These are phyloP conservation scores for Hanseniaspora taiwanica DNA, from an alignment of 805 yeast species.

Conservation along the genomic window DNA sequence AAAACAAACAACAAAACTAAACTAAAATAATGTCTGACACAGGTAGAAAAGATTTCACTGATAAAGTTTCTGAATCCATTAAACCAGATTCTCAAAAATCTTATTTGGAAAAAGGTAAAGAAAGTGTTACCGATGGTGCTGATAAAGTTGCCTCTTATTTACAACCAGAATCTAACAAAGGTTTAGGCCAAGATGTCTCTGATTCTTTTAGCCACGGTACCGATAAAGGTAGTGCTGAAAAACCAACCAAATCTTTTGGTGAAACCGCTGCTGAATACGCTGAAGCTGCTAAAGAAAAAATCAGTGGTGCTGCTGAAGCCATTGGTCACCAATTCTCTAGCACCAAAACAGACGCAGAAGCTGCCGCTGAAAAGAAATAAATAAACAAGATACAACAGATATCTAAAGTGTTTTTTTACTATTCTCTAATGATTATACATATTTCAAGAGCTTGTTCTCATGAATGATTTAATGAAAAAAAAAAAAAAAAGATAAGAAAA, in stretches of 20 bases:
- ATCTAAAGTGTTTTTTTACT: neutral
- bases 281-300: constrained; percentile 40
- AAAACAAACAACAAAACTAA: neutral
- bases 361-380: constrained; percentile 2
- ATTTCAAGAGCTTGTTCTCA: too few species aligned
- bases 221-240: constrained; percentile 31
- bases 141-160: constrained; percentile 48
- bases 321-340: constrained; percentile 41
- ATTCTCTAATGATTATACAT: too few species aligned
- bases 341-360: constrained; percentile 13
- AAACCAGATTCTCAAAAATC: constrained; percentile 65
- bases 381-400: neutral
- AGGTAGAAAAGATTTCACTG: constrained; percentile 66
- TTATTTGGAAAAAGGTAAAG: constrained; percentile 54
- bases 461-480: too few species aligned
- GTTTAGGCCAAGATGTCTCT: constrained; percentile 51
- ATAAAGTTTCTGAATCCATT: constrained; percentile 51
- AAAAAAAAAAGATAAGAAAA: too few species aligned
- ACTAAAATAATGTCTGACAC: constrained; percentile 29
- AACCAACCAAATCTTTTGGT: constrained; percentile 28
- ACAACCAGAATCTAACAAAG: constrained; percentile 58
- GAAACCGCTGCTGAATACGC: constrained; percentile 48
- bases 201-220: constrained; percentile 47
- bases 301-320: constrained; percentile 31
- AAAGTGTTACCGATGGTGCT: constrained; percentile 47